phyloP scores from a whole-genome alignment of 2,329 filamentous ascomycete species.

The Cladophialophora immunda region DNA sequence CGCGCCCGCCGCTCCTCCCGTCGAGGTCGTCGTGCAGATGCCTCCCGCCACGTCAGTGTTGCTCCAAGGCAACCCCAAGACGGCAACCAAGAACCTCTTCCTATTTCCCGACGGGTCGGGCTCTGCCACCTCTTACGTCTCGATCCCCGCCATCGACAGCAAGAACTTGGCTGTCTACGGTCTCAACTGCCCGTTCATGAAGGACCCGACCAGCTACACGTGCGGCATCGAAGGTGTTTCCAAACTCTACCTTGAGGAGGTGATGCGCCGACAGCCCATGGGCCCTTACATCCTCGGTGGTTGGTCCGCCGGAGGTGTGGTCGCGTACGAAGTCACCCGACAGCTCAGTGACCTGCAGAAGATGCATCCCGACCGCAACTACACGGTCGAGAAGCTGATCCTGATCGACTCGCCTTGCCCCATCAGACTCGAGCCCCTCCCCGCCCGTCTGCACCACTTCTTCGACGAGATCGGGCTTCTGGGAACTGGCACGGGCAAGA shows the following conservation, averaged over 20 bases:
- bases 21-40: slow-evolving; percentile 41
- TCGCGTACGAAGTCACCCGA: slow-evolving; percentile 48
- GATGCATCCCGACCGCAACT: slow-evolving; percentile 40
- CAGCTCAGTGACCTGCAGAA: slow-evolving; percentile 41
- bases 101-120: slow-evolving; percentile 58
- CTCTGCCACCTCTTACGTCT: slow-evolving; percentile 56
- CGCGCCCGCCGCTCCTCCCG: slow-evolving; percentile 36
- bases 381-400: slow-evolving; percentile 64
- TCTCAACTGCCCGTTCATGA: slow-evolving; percentile 56
- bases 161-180: slow-evolving; percentile 55
- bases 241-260: slow-evolving; percentile 43
- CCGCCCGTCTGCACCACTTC: slow-evolving; percentile 61
- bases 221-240: slow-evolving; percentile 44
- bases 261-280: slow-evolving; percentile 46
- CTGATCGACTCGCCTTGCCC: slow-evolving; percentile 72
- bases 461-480: slow-evolving; percentile 59
- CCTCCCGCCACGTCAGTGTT: slow-evolving; percentile 54
- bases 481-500: slow-evolving; percentile 53
- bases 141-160: slow-evolving; percentile 51
- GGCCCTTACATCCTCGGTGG: slow-evolving; percentile 51
- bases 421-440: slow-evolving; percentile 73
- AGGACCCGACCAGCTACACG: slow-evolving; percentile 43
- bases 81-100: slow-evolving; percentile 52
- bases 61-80: slow-evolving; percentile 54
- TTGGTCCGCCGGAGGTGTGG: slow-evolving; percentile 50